Base-by-base conservation (phyloP, 257 asterid genomes). In the Nicotiana obtusifolia region DNA sequence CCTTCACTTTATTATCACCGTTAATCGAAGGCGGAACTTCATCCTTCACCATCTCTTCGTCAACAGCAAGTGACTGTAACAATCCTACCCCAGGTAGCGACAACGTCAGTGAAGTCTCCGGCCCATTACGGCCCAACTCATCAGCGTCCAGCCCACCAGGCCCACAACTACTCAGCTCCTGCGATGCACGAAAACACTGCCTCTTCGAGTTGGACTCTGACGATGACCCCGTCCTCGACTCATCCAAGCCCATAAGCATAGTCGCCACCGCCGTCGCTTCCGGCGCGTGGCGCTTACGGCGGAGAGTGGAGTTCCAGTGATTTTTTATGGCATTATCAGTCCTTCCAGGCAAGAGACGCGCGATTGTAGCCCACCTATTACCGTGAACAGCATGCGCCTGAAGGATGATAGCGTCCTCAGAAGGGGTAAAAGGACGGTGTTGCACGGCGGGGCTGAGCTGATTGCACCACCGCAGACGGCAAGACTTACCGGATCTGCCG, bases 381-480 rank as follows among this genome's bases (percentile, higher is more conserved):
- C 97, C 95, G 44, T 89, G 88, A 14, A 82, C 44, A 0, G 89
- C 82, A n/a, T 92, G 97, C 7, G 92, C 92, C 85, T 71, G 78
- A 11, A 86, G 10, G 37, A 92, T 90, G 0, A 83, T 53, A 10
- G 85, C 89, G 78, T 92, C 95, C 84, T 92, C 97, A 16, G 83
- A 85, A 19, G 87, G 84, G 47, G 93, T 80, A 81, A 90, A 92
- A 9, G 93, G 90, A 59, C 91, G 91, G 85, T 89, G 97, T 61
- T 88, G 88, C 81, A 92, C 97, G 30, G 64, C 83, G 3, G 95
- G 95, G 37, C 95, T 86, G n/a, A 90, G 87, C 92, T 92, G 97
- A n/a, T 92, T 92, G 86, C 97, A 92, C 97, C 97, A 92, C 77
- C 97, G 90, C 47, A 92, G 52, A 0, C 97, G 90, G 82, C 97